phyloP scores from a whole-genome alignment of 2,329 filamentous ascomycete species.

The Akanthomyces dipterigenus region DNA sequence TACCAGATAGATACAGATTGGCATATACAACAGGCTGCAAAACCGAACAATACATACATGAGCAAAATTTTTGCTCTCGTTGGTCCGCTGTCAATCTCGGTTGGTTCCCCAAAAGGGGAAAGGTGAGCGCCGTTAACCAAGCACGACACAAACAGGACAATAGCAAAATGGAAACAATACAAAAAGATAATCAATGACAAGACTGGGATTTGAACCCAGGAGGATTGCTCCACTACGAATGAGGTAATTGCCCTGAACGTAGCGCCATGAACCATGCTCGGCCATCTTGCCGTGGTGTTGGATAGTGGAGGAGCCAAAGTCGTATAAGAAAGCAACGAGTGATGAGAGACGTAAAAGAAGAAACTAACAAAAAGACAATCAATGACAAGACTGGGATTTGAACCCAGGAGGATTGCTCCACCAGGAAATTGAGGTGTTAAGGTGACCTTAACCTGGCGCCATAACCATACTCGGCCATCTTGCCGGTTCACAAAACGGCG shows the following conservation, averaged over 20 bases:
- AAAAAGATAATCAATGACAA: conserved; percentile 18
- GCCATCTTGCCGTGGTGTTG: conserved; percentile 23
- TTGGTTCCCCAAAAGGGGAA: not conserved
- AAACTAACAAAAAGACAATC: not conserved
- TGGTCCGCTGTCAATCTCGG: not conserved
- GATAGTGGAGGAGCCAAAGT: not conserved
- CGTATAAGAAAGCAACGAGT: not conserved
- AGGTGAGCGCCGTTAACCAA: not conserved
- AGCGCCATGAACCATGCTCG: conserved; percentile 30
- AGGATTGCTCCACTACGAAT: conserved; percentile 29
- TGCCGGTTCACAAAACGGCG: conserved; percentile 14
- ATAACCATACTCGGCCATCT: conserved; percentile 32
- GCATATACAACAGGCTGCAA: conserved; percentile 1
- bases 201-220: conserved; percentile 31
- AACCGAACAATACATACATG: not conserved
- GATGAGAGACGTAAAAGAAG: not conserved
- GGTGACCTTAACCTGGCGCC: conserved; percentile 30
- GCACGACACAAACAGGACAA: not conserved
- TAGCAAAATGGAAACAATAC: not conserved
- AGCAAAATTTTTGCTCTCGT: not conserved
- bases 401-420: conserved; percentile 31
- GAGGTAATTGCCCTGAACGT: conserved; percentile 27
- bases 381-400: conserved; percentile 30
- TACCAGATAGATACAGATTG: conserved; percentile 8
- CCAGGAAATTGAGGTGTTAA: conserved; percentile 24